Evolutionary conservation across 2,329 filamentous ascomycete genomes (phyloP), one percentile per base, ranked within the genome.

Genomic region (Fusarium penzigii): DNA sequence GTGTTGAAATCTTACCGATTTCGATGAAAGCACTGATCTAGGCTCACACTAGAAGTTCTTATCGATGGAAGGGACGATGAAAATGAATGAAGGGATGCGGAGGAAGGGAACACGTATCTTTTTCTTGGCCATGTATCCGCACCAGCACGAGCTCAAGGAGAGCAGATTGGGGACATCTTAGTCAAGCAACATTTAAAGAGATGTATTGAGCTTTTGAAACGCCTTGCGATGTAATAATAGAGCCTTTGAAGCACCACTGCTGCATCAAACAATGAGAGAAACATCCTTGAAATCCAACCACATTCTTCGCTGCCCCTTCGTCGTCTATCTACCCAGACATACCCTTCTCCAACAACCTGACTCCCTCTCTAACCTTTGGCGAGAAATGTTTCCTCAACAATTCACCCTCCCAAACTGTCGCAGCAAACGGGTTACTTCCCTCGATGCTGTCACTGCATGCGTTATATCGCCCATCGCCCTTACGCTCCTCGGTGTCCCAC

Each of bases 401-500:
- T 75, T 97, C 94, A 1, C 90, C 92, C 69, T 97, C 94, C 94
- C 93, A 99, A 1, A 95, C 81, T 0, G 91, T 97, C 5, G 86
- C 85, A 1, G 92, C 89, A 72, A 94, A 96, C 1, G 93, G 92
- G 73, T 97, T 97, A 61, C 88, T 92, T 8, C 84, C 86, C 72
- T 97, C 93, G 4, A 95, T 82, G 58, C 87, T 89, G 29, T 81
- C 80, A 42, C 85, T 84, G 41, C 87, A 70, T 1, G 91, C 80
- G 71, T 92, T 88, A 66, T 90, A 97, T 1, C 87, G 83, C 3
- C 94, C 94, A 68, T 97, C 93, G 7, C 93, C 93, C 69, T 90
- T 89, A 45, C 93, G 81, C 76, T 97, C 94, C 69, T 97, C 93
- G 1, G 92, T 96, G 65, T 95, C 86, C 93, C 94, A 99, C 55